Evolutionary conservation across 2,329 filamentous ascomycete genomes (phyloP), one percentile per base, ranked within the genome.

Genomic region (Lecanosticta acicola): DNA sequence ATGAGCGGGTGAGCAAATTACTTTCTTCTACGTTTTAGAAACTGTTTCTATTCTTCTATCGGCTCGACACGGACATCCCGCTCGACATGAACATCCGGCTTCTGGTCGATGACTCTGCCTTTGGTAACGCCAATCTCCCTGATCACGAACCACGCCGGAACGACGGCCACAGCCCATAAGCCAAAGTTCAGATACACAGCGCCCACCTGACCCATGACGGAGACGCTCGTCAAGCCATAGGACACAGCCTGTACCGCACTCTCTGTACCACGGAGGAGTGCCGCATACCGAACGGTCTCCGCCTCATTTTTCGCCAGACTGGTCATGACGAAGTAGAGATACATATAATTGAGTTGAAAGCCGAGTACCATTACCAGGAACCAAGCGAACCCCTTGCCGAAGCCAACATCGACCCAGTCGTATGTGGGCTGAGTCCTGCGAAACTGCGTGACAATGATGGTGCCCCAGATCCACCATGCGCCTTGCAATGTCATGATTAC

Each of bases 311-410:
- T 64, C 1, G 84, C 81, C 2, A 88, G 62, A 54, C 85, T 81
- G 3, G 79, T 75, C 8, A 87, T 77, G 48, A 87, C 70, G 57
- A 87, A 87, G 67, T 87, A 82, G 71, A 87, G 65, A 61, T 81
- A 87, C 53, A 87, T 72, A 60, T 88, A 88, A 62, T 87, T 87
- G 5, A 86, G 54, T 65, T 87, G 84, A 56, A 87, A 87, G 0
- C 81, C 78, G 9, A 78, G 66, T 0, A 80, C 79, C 54, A 85
- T 73, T 55, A 88, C 78, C 4, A 88, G 58, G 62, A 84, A 87
- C 14, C 86, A 70, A 0, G 74, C 78, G 55, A 87, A 88, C 0
- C 74, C 80, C 32, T 72, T 71, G 0, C 83, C 83, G 44, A 88
- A 88, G 0, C 80, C 82, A 0, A 68, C 51, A 50, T 75, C 74